Evolutionary conservation across 148 eudicot species (phyloP), one percentile per base, ranked within the genome.

Genomic region (Chenopodium album): DNA sequence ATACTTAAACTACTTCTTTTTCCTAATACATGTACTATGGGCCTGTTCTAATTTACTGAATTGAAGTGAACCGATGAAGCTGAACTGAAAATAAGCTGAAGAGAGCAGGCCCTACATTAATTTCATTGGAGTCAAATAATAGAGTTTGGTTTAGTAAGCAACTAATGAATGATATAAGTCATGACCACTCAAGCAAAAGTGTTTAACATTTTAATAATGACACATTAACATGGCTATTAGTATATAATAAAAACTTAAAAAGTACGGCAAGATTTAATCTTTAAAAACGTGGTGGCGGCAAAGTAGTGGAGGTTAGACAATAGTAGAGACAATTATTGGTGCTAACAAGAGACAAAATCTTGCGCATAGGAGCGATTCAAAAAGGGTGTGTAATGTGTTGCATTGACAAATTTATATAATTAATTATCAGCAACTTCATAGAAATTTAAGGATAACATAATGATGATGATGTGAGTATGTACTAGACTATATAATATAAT

Each of bases 251-350:
- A 17, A 34, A 34, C 8, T 4, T 34, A 46, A 44, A 44, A 72
- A 41, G 54, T 22, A 41, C 2, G 37, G 46, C 1, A 37, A 37
- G 26, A 34, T 70, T 34, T 41, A 74, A 26, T 50, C 77, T 50
- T 29, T 23, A 26, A 48, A 56, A 29, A 67, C 44, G 19, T 48
- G 81, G 74, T 69, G 75, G 64, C 81, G 81, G 75, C 76, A 70
- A 71, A 67, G n/a, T 54, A 32, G 22, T 70, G 60, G 75, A 71
- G 34, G 32, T 26, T 11, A 71, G 75, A 54, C 32, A 54, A 54
- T 54, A 70, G 22, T 34, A 79, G 22, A 79, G 52, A 79, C 81
- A 79, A 70, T 69, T 47, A 71, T 79, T 70, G 76, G 67, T 70
- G 76, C 67, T 70, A 56, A 56, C 11, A 70, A 79, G 68, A 34